Conservation (phyloP, 1,139 yeast species). For the Zygosaccharomyces sapae region DNA sequence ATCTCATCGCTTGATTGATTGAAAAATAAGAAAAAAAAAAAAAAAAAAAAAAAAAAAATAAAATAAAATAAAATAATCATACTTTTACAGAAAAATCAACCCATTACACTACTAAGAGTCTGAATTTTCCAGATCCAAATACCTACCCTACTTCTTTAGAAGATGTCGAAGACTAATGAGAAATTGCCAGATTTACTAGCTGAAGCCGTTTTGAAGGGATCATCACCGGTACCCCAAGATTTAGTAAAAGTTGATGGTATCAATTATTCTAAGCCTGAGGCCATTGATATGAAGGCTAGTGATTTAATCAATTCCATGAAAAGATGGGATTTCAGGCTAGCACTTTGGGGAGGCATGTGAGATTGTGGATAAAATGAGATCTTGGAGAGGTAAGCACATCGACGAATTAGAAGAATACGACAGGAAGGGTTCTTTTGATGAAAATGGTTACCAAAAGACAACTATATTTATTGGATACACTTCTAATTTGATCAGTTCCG, state of each 20-base stretch:
- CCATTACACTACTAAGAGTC: no score
- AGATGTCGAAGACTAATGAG: conserved; percentile 38
- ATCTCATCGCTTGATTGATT: neutral
- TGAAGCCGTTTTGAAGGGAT: conserved; percentile 84
- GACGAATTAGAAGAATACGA: conserved; percentile 65
- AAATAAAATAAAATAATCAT: no score
- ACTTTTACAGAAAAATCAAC: no score
- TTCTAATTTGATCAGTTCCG: conserved; percentile 92
- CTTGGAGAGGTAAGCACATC: conserved; percentile 80
- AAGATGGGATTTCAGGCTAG: conserved; percentile 98
- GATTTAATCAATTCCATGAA: conserved; percentile 79
- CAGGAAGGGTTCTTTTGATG: conserved; percentile 71
- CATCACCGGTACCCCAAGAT: conserved; percentile 79
- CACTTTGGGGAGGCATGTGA: conserved; percentile 84
- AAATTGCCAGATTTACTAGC: conserved; percentile 62
- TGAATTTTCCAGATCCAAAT: no score
- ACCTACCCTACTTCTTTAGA: no score
- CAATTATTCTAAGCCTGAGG: conserved; percentile 73
- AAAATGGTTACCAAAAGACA: conserved; percentile 73
- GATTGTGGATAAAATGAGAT: conserved; percentile 83
- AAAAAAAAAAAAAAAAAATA: conserved; percentile 1
- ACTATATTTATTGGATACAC: conserved; percentile 96
- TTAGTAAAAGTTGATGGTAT: conserved; percentile 78
- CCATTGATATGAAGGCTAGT: conserved; percentile 67
- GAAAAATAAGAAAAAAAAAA: neutral